A percentile compares a stretch with the other conserved stretches of the same genome.
Evolutionary conservation across 106 monocot genomes (phyloP).

Genomic region (Platanthera guangdongensis): DNA sequence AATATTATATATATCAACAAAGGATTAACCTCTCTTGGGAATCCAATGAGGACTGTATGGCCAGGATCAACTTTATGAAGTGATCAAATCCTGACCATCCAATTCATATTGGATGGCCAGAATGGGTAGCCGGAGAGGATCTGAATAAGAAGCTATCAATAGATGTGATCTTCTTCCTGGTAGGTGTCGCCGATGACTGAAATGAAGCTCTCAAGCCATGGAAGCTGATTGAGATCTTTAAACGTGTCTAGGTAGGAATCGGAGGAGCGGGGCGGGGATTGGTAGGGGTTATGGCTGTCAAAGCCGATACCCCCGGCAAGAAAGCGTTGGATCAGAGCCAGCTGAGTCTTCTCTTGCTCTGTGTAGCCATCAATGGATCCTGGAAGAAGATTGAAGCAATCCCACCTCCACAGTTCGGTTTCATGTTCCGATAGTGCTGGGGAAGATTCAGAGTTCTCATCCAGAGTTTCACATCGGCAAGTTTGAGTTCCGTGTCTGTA

Average conservation of each 20-base stretch:
- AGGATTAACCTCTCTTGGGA: neutral
- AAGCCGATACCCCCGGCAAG: slow-evolving; percentile 66
- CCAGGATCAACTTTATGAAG: too few species aligned
- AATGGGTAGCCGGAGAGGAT: too few species aligned
- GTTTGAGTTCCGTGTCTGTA: slow-evolving; percentile 41
- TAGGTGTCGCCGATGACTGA: slow-evolving; percentile 82
- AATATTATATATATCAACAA: neutral
- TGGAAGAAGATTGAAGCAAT: slow-evolving; percentile 44
- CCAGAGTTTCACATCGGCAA: slow-evolving; percentile 42
- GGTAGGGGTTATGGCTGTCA: slow-evolving; percentile 33
- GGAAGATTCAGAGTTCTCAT: slow-evolving; percentile 18
- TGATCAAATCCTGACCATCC: too few species aligned
- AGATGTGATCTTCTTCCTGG: slow-evolving; percentile 62
- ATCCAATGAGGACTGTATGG: too few species aligned
- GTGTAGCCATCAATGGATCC: slow-evolving; percentile 50
- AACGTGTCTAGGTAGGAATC: slow-evolving; percentile 83
- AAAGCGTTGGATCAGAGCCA: slow-evolving; percentile 83
- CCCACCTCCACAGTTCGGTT: slow-evolving; percentile 68
- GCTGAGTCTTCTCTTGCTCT: slow-evolving; percentile 80
- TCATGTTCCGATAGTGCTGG: slow-evolving; percentile 22
- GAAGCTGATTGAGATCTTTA: slow-evolving; percentile 90
- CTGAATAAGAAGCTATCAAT: slow-evolving; percentile 16
- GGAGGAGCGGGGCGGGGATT: slow-evolving; percentile 61
- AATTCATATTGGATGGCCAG: too few species aligned
- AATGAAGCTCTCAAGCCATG: slow-evolving; percentile 96